Conservation (phyloP, 495 filamentous ascomycete species). For the Daldinia bambusicola region DNA sequence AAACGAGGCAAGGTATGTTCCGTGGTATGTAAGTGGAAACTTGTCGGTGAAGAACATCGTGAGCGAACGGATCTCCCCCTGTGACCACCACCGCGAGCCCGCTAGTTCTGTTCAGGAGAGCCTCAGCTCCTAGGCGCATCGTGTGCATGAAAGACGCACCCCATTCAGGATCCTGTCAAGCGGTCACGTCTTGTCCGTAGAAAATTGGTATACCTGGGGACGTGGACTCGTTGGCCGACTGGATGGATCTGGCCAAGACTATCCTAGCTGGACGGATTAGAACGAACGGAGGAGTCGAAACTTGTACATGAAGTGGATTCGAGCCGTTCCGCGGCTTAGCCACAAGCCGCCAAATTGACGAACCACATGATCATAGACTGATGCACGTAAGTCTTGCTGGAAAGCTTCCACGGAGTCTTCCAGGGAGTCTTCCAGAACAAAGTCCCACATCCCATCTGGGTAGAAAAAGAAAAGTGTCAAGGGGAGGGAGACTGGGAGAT, state of each 20-base stretch:
- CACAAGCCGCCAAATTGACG: constrained; percentile 26
- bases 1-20: constrained; percentile 36
- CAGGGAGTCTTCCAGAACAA: constrained; percentile 37
- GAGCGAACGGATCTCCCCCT: constrained; percentile 30
- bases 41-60: constrained; percentile 45
- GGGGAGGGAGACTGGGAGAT: constrained; percentile 2
- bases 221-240: constrained; percentile 29
- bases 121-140: constrained; percentile 26
- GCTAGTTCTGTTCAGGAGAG: constrained; percentile 37
- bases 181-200: constrained; percentile 18
- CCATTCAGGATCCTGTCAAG: constrained; percentile 31
- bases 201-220: constrained; percentile 22
- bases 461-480: constrained; percentile 22
- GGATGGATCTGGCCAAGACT: constrained; percentile 37
- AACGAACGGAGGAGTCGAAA: constrained; percentile 8
- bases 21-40: constrained; percentile 23
- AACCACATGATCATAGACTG: constrained; percentile 44
- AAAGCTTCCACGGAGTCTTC: not conserved
- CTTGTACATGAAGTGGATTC: constrained; percentile 27
- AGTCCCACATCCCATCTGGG: constrained; percentile 25
- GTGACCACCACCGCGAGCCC: constrained; percentile 22
- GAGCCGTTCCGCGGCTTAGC: constrained; percentile 37
- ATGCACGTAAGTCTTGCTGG: constrained; percentile 35
- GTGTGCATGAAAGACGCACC: constrained; percentile 34
- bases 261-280: constrained; percentile 22